A percentile compares a stretch with the other conserved stretches of the same genome.
Conservation (phyloP, 768 basidiomycete genomes). For the Lyophyllum atratum region DNA sequence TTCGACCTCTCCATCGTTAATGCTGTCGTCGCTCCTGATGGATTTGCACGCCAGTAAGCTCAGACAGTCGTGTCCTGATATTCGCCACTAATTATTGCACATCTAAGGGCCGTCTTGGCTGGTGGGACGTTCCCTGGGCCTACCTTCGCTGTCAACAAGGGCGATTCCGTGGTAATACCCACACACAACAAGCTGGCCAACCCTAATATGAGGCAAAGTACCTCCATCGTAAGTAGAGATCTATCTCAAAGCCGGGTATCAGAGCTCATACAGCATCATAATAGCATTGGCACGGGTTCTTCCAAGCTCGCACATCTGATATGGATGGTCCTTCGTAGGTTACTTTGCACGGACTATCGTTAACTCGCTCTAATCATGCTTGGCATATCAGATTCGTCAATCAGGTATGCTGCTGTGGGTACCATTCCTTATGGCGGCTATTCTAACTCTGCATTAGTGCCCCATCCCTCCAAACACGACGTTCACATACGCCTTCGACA, state of each 20-base stretch:
- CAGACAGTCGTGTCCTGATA: background rate
- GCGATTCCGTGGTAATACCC: slow-evolving; percentile 24
- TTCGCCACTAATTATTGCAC: background rate
- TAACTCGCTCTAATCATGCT: background rate
- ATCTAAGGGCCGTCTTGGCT: slow-evolving; percentile 17
- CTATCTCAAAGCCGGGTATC: background rate
- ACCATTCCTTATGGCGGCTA: background rate
- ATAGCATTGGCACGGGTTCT: slow-evolving; percentile 38
- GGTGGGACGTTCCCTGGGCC: slow-evolving; percentile 25
- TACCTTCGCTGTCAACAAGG: slow-evolving; percentile 20
- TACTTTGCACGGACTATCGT: slow-evolving; percentile 18
- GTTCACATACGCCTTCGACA: slow-evolving; percentile 33
- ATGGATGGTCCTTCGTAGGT: slow-evolving; percentile 37
- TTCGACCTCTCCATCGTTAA: slow-evolving; percentile 20
- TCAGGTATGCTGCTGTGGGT: slow-evolving; percentile 22
- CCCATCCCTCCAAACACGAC: slow-evolving; percentile 41
- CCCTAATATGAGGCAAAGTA: slow-evolving; percentile 26
- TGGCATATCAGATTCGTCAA: slow-evolving; percentile 41
- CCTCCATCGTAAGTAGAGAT: slow-evolving; percentile 21
- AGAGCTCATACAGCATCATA: background rate
- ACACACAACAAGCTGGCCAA: slow-evolving; percentile 20
- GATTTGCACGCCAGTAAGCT: slow-evolving; percentile 17
- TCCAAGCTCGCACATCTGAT: slow-evolving; percentile 34
- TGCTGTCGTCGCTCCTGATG: slow-evolving; percentile 17
- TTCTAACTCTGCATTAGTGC: slow-evolving; percentile 25